Evolutionary conservation across 225 moss, liverwort and hornwort species (phyloP).

Genomic region (Pseudisothecium myosuroides): DNA sequence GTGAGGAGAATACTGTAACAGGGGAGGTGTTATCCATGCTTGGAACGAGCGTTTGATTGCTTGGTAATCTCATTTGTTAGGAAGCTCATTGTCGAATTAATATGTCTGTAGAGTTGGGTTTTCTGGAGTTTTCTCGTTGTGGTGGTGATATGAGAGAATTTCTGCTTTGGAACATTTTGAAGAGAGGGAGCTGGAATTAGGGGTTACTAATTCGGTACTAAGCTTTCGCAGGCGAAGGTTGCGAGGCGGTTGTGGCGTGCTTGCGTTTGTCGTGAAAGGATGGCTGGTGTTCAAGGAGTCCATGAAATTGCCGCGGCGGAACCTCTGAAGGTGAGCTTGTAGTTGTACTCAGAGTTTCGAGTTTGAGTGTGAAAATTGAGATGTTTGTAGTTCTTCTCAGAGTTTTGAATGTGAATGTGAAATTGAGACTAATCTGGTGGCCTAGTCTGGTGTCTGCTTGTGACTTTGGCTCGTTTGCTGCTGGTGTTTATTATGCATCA

Average conservation of each 20-base stretch:
- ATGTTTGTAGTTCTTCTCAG: not conserved
- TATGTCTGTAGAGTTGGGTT: not conserved
- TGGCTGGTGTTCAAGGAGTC: not conserved
- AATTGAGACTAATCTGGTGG: not conserved
- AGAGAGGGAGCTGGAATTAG: not conserved
- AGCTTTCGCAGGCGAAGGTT: not conserved
- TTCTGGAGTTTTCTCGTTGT: not conserved
- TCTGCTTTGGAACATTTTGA: not conserved
- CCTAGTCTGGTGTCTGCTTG: not conserved
- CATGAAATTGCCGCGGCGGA: not conserved
- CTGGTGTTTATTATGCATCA: not conserved
- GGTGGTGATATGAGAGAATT: not conserved
- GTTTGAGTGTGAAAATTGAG: not conserved
- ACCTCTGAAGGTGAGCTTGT: not conserved
- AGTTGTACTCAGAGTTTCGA: not conserved
- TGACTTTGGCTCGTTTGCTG: not conserved
- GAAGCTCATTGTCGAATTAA: not conserved
- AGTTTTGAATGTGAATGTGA: not conserved
- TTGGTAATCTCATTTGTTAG: not conserved
- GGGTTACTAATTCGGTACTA: not conserved
- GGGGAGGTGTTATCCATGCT: not conserved
- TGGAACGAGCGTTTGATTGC: not conserved
- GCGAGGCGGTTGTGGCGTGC: not conserved
- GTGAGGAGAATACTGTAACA: not conserved
- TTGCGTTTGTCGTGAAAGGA: not conserved